Base-by-base conservation (phyloP, 164 flowering plant species). In the Macadamia tetraphylla region DNA sequence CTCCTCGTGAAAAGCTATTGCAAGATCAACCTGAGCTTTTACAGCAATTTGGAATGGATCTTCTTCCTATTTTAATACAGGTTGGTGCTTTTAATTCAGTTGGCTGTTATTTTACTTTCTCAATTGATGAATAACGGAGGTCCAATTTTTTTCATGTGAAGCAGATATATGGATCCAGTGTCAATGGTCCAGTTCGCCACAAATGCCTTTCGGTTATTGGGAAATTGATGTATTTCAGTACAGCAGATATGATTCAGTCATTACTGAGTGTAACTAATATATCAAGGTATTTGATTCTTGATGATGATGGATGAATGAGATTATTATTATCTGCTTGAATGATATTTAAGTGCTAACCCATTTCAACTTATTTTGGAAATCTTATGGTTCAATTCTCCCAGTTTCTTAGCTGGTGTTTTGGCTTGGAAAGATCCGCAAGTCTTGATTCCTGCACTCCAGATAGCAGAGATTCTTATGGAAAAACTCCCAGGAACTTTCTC, bases 341-440 rank as follows among this genome's bases (percentile, higher is more conserved):
- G 7, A 55, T 49, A 3, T 29, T 71, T 58, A 0, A 7, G 43
- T 51, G 0, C 7, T 29, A 3, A 15, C 15, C 29, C 40, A 53
- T 6, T 6, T 14, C 18, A 53, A 53, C 6, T 14, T 23, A 32
- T 31, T 31, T 23, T 35, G 13, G 56, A 49, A 58, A 49, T 1
- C 12, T 64, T 71, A 31, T 70, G 62, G 31, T 65, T 62, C 74
- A 49, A 55, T 72, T 35, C 49, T 66, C 57, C 29, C 71, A 92
- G 99, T 81, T 94, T 92, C 81, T 80, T 92, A 73, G 95, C 97
- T 71, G 99, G 99, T 75, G 86, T 92, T 67, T 82, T 94, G 62
- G 97, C 98, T 17, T 94, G 96, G 94, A 94, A 92, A 78, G 99
- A 94, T 83, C 96, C 96, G 6, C 96, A 85, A 78, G 97, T 90